Base-by-base conservation (phyloP, 495 filamentous ascomycete species). In the Lepraria neglecta region DNA sequence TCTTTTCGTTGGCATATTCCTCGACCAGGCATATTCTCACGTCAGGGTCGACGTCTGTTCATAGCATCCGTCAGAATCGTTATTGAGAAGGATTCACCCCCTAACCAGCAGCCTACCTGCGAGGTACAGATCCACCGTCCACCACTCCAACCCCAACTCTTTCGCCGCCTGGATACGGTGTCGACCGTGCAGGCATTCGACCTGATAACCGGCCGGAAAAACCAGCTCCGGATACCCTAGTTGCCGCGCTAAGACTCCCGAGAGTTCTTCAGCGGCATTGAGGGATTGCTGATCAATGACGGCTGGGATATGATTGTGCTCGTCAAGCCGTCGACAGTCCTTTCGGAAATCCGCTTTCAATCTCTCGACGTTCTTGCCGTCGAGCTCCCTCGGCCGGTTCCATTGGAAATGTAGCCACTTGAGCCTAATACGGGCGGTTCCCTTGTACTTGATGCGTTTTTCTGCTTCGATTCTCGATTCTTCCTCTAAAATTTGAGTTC, bases 1-100 rank as follows among this genome's bases (percentile, higher is more conserved):
- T 50, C 51, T 67, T 66, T 62, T 77, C 64, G 45, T 76, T 76
- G 3, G 66, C 58, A 63, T 75, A 78, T 61, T 76, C 68, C 42
- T 78, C 68, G 27, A 67, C 57, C 4, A 75, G 66, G 31, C 17
- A 58, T 58, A 27, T 58, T 44, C 55, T 58, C 15, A 58, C 38
- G 15, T 44, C 45, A 44, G 35, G 21, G 38, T 58, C 40, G 40
- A 58, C 38, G 55, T 58, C 55, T 58, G 28, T 58, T 6, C 9
- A 58, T 15, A 27, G 31, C 19, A 35, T 33, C 31, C 21, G 19
- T 56, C 11, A 42, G 9, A 14, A 50, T 50, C n/a, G 14, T 17
- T 17, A 56, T 24, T 56, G 35, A 35, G 28, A 35, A 35, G 5
- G 28, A 42, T n/a, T 7, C n/a, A n/a, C n/a, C n/a, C n/a, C n/a